Evolutionary conservation across 148 eudicot genomes (phyloP).

Genomic region (Cornus florida): DNA sequence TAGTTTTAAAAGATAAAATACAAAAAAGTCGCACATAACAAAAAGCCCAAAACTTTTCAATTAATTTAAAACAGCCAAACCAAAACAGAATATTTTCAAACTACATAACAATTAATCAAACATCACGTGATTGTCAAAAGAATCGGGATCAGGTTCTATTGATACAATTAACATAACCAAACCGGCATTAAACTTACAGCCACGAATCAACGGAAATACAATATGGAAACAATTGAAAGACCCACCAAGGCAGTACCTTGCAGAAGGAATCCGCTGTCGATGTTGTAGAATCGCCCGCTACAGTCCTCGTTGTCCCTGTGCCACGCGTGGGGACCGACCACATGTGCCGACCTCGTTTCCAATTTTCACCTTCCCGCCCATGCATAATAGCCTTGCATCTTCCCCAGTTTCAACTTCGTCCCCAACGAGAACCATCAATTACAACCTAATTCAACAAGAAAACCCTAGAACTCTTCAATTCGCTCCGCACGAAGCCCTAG

Average conservation of each 20-base stretch:
- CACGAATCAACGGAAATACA: neutral
- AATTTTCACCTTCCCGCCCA: conserved; percentile 35
- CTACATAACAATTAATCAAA: neutral
- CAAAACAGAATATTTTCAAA: neutral
- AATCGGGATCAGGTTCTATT: neutral
- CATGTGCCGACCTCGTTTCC: conserved; percentile 45
- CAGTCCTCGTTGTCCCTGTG: conserved; percentile 21
- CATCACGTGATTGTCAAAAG: neutral
- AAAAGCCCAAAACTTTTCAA: too few species aligned
- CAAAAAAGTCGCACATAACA: too few species aligned
- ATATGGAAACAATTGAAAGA: conserved; percentile 10
- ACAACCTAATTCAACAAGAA: neutral
- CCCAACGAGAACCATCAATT: conserved; percentile 22
- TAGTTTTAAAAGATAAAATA: too few species aligned
- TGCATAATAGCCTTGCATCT: conserved; percentile 29
- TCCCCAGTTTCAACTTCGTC: conserved; percentile 20
- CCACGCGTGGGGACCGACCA: conserved; percentile 30
- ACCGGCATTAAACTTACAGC: neutral
- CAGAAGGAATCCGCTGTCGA: conserved; percentile 15
- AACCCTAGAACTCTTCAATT: conserved; percentile 4
- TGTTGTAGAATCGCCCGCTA: conserved; percentile 21
- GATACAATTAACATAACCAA: neutral
- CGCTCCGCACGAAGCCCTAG: conserved; percentile 6
- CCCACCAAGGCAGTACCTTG: conserved; percentile 32
- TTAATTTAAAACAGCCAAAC: neutral